phyloP scores from a whole-genome alignment of 2,329 filamentous ascomycete species.

The Lasiodiplodia hormozganensis region DNA sequence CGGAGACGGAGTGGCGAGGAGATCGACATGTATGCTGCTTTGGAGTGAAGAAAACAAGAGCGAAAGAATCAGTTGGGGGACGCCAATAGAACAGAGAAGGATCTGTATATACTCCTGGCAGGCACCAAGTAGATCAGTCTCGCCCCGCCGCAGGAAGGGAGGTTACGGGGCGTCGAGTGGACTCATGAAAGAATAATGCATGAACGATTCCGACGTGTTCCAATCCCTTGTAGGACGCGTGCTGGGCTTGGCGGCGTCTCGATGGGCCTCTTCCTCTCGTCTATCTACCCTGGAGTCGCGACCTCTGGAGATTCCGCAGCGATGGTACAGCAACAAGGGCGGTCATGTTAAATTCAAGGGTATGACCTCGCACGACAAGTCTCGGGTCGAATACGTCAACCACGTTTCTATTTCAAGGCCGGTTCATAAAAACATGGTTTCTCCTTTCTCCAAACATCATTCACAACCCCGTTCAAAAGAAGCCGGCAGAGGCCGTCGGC shows the following conservation, averaged over 20 bases:
- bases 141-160: neutral
- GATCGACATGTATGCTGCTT: conserved; percentile 69
- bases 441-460: neutral
- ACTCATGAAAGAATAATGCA: conserved; percentile 26
- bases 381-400: neutral
- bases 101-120: conserved; percentile 26
- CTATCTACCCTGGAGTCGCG: neutral
- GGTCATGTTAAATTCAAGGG: neutral
- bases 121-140: conserved; percentile 17
- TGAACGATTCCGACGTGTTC: conserved; percentile 13
- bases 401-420: neutral
- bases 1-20: conserved; percentile 60
- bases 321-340: neutral
- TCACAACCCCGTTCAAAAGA: neutral
- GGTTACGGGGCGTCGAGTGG: conserved; percentile 2
- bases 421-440: neutral
- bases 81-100: conserved; percentile 23
- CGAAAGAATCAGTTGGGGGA: neutral
- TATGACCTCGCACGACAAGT: neutral
- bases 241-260: too few species aligned
- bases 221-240: neutral
- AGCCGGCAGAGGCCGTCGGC: neutral
- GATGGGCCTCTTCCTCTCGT: neutral
- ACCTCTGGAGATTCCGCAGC: neutral
- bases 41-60: conserved; percentile 61